Conservation (phyloP, 169 alveolate genomes). For the Eimeria nieschulzi region DNA sequence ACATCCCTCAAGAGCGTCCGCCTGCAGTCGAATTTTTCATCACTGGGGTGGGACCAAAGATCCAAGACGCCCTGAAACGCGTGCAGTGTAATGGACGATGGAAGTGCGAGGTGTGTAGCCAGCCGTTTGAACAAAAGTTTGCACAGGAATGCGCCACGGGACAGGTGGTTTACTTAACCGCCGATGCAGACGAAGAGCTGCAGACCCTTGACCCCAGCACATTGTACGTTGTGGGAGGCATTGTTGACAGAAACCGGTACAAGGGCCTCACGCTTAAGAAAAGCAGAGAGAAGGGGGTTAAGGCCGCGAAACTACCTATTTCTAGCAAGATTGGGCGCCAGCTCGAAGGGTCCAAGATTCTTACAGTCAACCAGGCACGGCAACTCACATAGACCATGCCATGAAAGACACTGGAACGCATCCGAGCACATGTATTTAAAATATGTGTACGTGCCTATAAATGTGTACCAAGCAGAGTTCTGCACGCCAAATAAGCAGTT, state of each 20-base stretch:
- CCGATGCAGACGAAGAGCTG: slow-evolving; percentile 45
- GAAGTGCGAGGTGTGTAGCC: neutral
- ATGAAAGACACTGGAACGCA: too few species aligned
- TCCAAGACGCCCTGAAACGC: neutral
- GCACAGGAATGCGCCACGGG: neutral
- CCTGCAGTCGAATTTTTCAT: neutral
- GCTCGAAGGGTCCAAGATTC: slow-evolving; percentile 78
- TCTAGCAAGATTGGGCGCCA: slow-evolving; percentile 70
- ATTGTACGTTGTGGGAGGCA: slow-evolving; percentile 83
- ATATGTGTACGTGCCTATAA: too few species aligned
- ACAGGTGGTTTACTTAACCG: slow-evolving; percentile 40
- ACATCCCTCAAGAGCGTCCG: too few species aligned
- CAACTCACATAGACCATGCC: too few species aligned
- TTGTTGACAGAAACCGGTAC: slow-evolving; percentile 82
- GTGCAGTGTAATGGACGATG: slow-evolving; percentile 10
- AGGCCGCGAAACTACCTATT: slow-evolving; percentile 79
- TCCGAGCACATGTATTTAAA: too few species aligned
- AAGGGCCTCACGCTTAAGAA: slow-evolving; percentile 76
- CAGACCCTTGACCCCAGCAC: slow-evolving; percentile 28
- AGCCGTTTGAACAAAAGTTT: neutral
- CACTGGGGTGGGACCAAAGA: neutral
- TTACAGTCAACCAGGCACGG: slow-evolving; percentile 76
- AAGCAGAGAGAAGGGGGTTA: slow-evolving; percentile 72
- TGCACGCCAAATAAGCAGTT: too few species aligned
- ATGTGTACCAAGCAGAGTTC: too few species aligned